Base-by-base conservation (phyloP, 2,329 filamentous ascomycete genomes). In the Cladosporium sp. region DNA sequence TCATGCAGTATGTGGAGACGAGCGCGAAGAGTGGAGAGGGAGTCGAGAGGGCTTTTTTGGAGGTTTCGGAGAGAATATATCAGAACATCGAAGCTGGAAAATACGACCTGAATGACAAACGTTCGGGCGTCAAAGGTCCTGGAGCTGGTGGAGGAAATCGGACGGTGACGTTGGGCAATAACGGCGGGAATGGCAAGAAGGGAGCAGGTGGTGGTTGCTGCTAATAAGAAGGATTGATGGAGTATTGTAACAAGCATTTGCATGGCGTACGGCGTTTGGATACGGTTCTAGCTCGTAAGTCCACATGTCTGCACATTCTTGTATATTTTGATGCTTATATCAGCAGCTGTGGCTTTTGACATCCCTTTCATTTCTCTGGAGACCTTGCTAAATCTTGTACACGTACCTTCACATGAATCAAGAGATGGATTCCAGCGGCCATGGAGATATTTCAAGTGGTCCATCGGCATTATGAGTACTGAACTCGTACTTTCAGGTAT, bases 1-100 rank as follows among this genome's bases (percentile, higher is more conserved):
- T 97, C 24, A 84, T 96, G 70, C 86, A 92, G 71, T 97, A 97
- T 71, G 91, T 97, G 61, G 94, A 99, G 78, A 99, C 94, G 37
- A 92, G 88, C 64, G 94, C 94, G 50, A 99, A 97, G 80, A 95
- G 88, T 61, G 94, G 94, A 53, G 91, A 96, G 71, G 91, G 91
- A 51, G 94, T 99, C 35, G 94, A 99, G 73, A 83, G 86, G 65
- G 94, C 94, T 1, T 99, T 99, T 69, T 82, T 96, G 70, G 86
- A 94, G 69, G 92, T 97, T 13, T 91, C 94, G 19, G 91, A 97
- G 78, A 82, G 92, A 73, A 97, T 99, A 77, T 96, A 95, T 71
- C 86, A 93, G 72, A 97, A 97, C 69, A 97, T 99, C 61, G 91
- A 97, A 77, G 90, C 90, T 1, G 94, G 94, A 10, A 90, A 86